phyloP scores from a whole-genome alignment of 352 stramenopile genomes.

The Globisporangium barbulae region DNA sequence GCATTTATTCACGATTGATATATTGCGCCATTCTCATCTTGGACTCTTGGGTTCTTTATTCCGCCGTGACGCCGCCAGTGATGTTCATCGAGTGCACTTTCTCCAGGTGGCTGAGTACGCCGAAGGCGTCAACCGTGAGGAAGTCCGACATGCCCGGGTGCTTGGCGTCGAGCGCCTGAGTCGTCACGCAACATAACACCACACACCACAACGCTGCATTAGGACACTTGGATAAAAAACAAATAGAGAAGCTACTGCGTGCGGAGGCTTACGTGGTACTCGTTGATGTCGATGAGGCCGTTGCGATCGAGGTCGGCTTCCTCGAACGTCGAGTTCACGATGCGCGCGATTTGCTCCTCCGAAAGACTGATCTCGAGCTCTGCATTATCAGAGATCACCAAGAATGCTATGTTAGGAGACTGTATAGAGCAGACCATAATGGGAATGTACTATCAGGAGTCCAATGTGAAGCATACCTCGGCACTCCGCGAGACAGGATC shows the following conservation, averaged over 20 bases:
- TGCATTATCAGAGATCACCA: constrained; percentile 10
- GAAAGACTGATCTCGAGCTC: constrained; percentile 78
- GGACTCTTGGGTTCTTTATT: constrained; percentile 16
- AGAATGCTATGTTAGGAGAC: not conserved
- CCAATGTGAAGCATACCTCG: constrained; percentile 43
- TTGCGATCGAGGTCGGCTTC: constrained; percentile 80
- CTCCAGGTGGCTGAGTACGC: constrained; percentile 80
- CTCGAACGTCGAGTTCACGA: constrained; percentile 82
- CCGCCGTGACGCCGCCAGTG: constrained; percentile 8
- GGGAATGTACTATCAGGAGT: not conserved
- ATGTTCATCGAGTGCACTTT: constrained; percentile 80
- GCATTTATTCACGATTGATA: not conserved
- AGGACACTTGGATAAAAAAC: not conserved
- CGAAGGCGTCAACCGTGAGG: constrained; percentile 80
- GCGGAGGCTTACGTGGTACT: constrained; percentile 57
- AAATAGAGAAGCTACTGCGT: not conserved
- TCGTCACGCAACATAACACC: not conserved
- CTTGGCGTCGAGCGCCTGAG: constrained; percentile 70
- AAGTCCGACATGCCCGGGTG: constrained; percentile 85
- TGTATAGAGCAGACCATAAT: not conserved
- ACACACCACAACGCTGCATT: not conserved
- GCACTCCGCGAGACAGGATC: constrained; percentile 82
- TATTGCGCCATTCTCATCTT: not conserved
- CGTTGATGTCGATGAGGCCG: constrained; percentile 70
- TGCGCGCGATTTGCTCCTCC: constrained; percentile 69